These are phyloP conservation scores for Hypomyces rosellus DNA, from an alignment of 2,329 filamentous ascomycete genomes.

Conservation along the genomic window DNA sequence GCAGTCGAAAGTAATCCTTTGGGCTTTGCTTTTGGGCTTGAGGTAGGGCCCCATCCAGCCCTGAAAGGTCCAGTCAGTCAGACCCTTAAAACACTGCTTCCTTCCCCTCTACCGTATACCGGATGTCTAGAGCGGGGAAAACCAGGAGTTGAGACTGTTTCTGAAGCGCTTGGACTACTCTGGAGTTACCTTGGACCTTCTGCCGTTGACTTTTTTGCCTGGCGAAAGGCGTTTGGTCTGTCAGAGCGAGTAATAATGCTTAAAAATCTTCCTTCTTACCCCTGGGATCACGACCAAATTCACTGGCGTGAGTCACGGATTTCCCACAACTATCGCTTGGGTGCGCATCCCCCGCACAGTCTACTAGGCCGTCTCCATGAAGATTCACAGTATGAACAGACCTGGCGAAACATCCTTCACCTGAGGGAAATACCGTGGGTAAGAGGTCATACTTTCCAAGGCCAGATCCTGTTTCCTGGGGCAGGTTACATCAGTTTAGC, in stretches of 20 bases:
- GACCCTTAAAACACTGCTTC: not conserved
- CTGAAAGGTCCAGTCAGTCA: not conserved
- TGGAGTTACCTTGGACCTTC: not conserved
- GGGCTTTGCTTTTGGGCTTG: not conserved
- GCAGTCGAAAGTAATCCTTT: not conserved
- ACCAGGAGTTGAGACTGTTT: not conserved
- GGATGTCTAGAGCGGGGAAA: not conserved
- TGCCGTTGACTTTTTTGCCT: not conserved
- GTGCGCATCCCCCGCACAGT: constrained; percentile 23
- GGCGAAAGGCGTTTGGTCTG: not conserved
- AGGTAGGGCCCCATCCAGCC: not conserved
- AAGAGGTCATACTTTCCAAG: constrained; percentile 28
- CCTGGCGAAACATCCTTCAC: constrained; percentile 21
- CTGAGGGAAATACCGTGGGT: constrained; percentile 31
- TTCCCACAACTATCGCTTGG: not conserved
- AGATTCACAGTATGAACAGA: constrained; percentile 9
- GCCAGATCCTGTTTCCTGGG: constrained; percentile 33
- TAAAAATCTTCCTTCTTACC: not conserved
- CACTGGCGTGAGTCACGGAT: not conserved
- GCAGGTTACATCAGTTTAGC: constrained; percentile 33
- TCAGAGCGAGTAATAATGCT: not conserved
- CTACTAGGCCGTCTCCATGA: constrained; percentile 26
- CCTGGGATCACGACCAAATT: constrained; percentile 1
- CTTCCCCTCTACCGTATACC: not conserved
- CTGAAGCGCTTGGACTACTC: not conserved